Conservation (phyloP, 768 basidiomycete genomes). For the Tylopilus cervinicoccineus region DNA sequence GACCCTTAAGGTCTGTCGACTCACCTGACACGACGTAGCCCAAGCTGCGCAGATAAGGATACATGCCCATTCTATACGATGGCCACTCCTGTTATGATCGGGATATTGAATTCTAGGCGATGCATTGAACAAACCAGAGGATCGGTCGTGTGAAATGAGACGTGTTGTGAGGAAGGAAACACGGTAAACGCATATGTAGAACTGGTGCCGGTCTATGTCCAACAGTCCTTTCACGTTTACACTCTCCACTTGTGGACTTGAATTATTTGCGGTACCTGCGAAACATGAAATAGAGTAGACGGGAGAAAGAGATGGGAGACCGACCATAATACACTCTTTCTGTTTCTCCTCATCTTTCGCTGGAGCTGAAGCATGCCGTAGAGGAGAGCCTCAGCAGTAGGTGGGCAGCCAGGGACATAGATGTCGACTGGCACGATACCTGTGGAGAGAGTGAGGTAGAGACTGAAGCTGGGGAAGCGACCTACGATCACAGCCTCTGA, state of each 20-base stretch:
- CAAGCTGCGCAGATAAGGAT: not conserved
- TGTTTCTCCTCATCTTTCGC: constrained; percentile 88
- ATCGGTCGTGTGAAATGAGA: not conserved
- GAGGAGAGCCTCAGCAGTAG: constrained; percentile 93
- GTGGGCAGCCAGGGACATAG: constrained; percentile 94
- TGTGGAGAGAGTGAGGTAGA: constrained; percentile 28
- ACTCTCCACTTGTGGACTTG: not conserved
- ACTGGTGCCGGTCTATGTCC: constrained; percentile 23
- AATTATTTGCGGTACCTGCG: constrained; percentile 28
- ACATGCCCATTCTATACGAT: not conserved
- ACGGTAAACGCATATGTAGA: constrained; percentile 17
- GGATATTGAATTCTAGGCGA: not conserved
- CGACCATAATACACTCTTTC: constrained; percentile 86
- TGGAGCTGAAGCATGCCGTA: constrained; percentile 97
- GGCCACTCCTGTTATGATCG: not conserved
- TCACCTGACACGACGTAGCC: not conserved
- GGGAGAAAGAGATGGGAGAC: constrained; percentile 8
- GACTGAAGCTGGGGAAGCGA: constrained; percentile 13
- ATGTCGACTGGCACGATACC: constrained; percentile 98
- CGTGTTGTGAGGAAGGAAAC: constrained; percentile 1
- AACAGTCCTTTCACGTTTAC: constrained; percentile 6
- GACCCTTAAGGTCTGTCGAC: no score
- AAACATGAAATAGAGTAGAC: not conserved
- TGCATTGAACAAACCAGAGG: not conserved
- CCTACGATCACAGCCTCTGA: constrained; percentile 94